A percentile compares a stretch with the other conserved stretches of the same genome.
phyloP scores from a whole-genome alignment of 169 alveolate species.

The Perkinsus chesapeaki region DNA sequence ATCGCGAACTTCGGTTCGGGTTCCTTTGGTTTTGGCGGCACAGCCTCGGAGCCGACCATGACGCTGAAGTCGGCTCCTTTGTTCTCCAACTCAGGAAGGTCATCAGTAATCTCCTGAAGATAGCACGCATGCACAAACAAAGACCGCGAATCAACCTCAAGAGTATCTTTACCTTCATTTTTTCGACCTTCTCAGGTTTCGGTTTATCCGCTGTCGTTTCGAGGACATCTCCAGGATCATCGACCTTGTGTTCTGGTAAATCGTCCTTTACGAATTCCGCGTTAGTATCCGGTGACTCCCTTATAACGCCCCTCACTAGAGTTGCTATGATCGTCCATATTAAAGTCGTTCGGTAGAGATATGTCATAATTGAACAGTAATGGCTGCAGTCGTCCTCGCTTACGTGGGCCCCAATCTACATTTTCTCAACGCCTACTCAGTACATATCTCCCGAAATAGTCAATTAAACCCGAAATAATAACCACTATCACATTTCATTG shows the following conservation, averaged over 20 bases:
- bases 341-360: no score
- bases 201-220: neutral
- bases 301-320: no score
- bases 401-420: no score
- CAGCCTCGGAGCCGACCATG: neutral
- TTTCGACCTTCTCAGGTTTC: neutral
- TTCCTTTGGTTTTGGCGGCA: neutral
- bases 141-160: neutral
- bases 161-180: neutral
- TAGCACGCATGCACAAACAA: neutral
- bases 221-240: neutral
- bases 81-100: neutral
- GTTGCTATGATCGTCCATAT: no score
- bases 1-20: neutral
- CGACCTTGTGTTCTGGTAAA: neutral
- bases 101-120: neutral
- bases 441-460: no score
- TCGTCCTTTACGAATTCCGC: neutral
- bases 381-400: no score
- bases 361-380: no score
- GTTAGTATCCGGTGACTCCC: neutral
- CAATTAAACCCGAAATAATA: no score
- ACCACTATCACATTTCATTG: no score
- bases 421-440: no score
- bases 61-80: neutral